A percentile compares a stretch with the other conserved stretches of the same genome.
Evolutionary conservation across 192 early-diverging fungal species (phyloP).

Genomic region (Coemansia sp.): DNA sequence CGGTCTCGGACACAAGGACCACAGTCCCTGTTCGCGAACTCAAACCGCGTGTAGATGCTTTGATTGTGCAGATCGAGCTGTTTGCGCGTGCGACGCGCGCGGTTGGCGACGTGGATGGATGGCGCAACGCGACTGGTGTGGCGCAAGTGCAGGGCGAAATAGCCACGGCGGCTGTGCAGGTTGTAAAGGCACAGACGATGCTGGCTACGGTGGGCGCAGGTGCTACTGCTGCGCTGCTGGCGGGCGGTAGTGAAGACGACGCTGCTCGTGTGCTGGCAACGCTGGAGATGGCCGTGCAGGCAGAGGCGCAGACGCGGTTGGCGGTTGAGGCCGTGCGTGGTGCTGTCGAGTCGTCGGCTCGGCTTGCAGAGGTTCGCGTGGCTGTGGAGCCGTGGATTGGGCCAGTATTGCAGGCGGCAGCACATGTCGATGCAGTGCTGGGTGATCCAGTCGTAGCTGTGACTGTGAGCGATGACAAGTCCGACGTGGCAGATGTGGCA

Average conservation of each 20-base stretch:
- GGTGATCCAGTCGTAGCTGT: not conserved
- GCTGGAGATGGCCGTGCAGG: constrained; percentile 14
- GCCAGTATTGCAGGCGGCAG: not conserved
- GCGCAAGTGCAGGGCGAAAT: constrained; percentile 7
- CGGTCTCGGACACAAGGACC: not conserved
- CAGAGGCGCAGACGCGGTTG: not conserved
- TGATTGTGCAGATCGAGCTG: constrained; percentile 24
- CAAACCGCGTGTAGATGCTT: constrained; percentile 20
- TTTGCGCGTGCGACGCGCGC: constrained; percentile 9
- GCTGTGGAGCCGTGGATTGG: constrained; percentile 8
- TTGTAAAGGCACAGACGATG: constrained; percentile 5
- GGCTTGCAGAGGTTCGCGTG: not conserved
- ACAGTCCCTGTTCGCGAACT: constrained; percentile 5
- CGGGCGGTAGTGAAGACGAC: constrained; percentile 12
- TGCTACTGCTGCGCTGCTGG: constrained; percentile 6
- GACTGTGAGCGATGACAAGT: not conserved
- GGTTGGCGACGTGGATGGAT: constrained; percentile 25
- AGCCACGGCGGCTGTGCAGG: constrained; percentile 3
- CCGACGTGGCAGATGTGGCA: constrained; percentile 17
- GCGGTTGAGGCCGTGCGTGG: not conserved
- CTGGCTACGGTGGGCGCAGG: constrained; percentile 7
- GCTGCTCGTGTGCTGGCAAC: constrained; percentile 1
- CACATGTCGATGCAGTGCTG: not conserved
- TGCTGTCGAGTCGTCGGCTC: not conserved
- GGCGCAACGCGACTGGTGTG: constrained; percentile 9